phyloP scores from a whole-genome alignment of 805 yeast species.

The Yarrowia porcina region DNA sequence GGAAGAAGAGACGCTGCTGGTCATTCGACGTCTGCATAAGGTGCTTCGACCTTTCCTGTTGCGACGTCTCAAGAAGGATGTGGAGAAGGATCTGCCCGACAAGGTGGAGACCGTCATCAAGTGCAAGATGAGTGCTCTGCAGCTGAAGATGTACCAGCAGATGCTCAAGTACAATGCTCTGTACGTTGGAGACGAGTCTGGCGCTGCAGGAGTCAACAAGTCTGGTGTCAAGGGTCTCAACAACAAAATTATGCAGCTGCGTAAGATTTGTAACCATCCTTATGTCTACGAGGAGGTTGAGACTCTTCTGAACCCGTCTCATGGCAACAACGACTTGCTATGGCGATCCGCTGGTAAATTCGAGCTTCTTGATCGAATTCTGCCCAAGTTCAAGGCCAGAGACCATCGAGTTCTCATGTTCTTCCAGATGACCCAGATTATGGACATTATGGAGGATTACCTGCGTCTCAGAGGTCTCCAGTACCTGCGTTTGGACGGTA shows the following conservation, averaged over 20 bases:
- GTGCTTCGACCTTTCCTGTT: slow-evolving; percentile 90
- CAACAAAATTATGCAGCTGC: slow-evolving; percentile 91
- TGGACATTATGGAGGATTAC: slow-evolving; percentile 98
- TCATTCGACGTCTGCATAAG: slow-evolving; percentile 92
- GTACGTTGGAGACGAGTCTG: slow-evolving; percentile 58
- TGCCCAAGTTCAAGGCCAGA: slow-evolving; percentile 80
- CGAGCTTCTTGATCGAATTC: slow-evolving; percentile 79
- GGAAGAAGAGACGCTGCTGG: slow-evolving; percentile 92
- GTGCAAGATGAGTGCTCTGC: slow-evolving; percentile 88
- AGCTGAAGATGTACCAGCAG: slow-evolving; percentile 78
- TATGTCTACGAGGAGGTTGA: slow-evolving; percentile 95
- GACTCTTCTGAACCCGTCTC: slow-evolving; percentile 68
- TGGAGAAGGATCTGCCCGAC: slow-evolving; percentile 92
- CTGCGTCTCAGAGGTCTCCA: slow-evolving; percentile 66
- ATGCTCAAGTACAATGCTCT: slow-evolving; percentile 83
- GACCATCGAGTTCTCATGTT: slow-evolving; percentile 91
- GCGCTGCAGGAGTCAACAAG: slow-evolving; percentile 35
- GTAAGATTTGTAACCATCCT: slow-evolving; percentile 97
- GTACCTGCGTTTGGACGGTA: slow-evolving; percentile 90
- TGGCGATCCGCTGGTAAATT: slow-evolving; percentile 97
- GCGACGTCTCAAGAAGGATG: slow-evolving; percentile 95
- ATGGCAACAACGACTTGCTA: slow-evolving; percentile 64
- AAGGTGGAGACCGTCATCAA: slow-evolving; percentile 92
- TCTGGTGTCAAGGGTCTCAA: slow-evolving; percentile 78
- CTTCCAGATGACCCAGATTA: slow-evolving; percentile 97